Base-by-base conservation (phyloP, 179 eudicot species). In the Gypsophila paniculata region DNA sequence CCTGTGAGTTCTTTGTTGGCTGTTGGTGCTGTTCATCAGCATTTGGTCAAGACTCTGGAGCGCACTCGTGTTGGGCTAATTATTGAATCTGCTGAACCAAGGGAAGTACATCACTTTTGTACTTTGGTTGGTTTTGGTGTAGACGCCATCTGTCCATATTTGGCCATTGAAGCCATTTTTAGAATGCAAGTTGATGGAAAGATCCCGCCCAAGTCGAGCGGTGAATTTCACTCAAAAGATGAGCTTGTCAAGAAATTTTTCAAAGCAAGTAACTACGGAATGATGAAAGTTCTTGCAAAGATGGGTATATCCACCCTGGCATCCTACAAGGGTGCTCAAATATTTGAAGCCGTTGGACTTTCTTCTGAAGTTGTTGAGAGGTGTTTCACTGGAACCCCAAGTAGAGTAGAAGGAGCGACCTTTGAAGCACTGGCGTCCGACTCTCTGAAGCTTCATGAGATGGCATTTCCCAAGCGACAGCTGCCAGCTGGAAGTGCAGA, bases 281-380 rank as follows among this genome's bases (percentile, higher is more conserved):
- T 96, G 98, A 90, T 90, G 96, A 96, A 96, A 77, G 99, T 96
- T 80, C 97, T 96, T 71, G 99, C 99, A 55, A 96, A 96, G 81
- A 96, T 96, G 99, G 99, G 99, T 22, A 96, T 96, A 71, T 96
- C 99, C 32, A 96, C 99, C 64, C 73, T 96, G 85, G 99, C 99
- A 58, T 96, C 99, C 0, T 96, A 96, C 82, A 96, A 96, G 84
- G 99, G 99, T 74, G 99, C 99, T 74, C 99, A 96, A 80, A 93
- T 96, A 55, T 96, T 96, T 78, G 99, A 96, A 79, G 99, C 92
- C 17, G 96, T 96, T 57, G 99, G 99, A 53, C 91, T 96, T 53
- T 93, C 99, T 51, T 83, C 97, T 1, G 98, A 93, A 82, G 98
- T 96, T 32, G 86, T 93, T 74, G 88, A 93, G 63, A 85, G 91